A percentile compares a stretch with the other conserved stretches of the same genome.
phyloP scores from a whole-genome alignment of 257 asterid genomes.

The Solanum pennellii region DNA sequence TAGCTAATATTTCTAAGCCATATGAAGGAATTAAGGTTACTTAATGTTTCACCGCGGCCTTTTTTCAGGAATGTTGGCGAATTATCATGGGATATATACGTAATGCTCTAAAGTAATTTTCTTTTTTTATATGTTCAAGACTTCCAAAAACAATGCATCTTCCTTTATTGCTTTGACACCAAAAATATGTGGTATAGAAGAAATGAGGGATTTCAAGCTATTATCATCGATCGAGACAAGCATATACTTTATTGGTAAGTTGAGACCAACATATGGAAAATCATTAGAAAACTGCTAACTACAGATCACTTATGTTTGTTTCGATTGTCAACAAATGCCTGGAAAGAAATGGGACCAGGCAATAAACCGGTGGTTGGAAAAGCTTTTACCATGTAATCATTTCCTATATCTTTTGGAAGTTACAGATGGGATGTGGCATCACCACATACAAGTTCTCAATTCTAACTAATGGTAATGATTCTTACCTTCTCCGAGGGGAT shows the following conservation, averaged over 20 bases:
- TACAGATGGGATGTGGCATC: neutral
- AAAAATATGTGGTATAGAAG: neutral
- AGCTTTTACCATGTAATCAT: too few species aligned
- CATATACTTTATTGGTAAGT: neutral
- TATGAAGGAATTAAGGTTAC: neutral
- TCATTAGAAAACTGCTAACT: neutral
- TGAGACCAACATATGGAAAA: neutral
- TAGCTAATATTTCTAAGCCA: neutral
- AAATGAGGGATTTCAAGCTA: neutral
- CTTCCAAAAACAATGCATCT: neutral
- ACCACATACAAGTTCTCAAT: neutral
- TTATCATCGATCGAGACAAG: neutral
- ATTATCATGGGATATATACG: neutral
- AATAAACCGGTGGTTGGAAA: neutral
- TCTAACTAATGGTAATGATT: neutral
- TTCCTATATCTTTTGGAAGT: neutral
- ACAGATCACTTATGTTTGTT: neutral
- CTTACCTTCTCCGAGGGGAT: neutral
- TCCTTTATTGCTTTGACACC: neutral
- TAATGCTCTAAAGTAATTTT: neutral
- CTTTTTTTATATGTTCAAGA: neutral
- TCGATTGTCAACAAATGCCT: neutral
- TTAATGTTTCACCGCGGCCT: neutral
- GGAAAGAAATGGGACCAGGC: neutral
- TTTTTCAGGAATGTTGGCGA: neutral